Evolutionary conservation across 2,329 filamentous ascomycete genomes (phyloP).

Genomic region (Fusarium musae): DNA sequence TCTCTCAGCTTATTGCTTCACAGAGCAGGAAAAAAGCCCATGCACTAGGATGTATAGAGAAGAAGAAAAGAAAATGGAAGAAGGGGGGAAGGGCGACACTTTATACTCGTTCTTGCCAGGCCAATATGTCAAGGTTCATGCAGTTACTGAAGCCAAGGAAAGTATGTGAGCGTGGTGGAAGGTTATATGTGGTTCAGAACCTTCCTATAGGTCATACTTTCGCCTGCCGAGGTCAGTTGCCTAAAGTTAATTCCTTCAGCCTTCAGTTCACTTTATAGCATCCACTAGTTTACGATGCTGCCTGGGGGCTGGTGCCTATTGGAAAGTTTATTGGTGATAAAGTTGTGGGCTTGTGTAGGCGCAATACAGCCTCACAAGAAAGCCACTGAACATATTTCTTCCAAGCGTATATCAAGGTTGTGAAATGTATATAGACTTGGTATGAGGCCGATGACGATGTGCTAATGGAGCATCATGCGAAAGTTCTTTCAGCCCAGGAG

Average conservation of each 20-base stretch:
- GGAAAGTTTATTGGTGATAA: neutral
- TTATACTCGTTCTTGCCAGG: neutral
- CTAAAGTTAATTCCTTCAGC: neutral
- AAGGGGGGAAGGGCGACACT: neutral
- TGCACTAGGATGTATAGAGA: neutral
- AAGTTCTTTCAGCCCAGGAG: neutral
- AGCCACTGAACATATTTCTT: neutral
- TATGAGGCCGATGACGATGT: rapidly evolving
- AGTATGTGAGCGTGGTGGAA: neutral
- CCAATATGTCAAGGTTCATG: neutral
- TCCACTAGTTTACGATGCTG: neutral
- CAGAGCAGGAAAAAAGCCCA: conserved; percentile 1
- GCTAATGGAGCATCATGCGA: neutral
- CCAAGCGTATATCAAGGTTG: neutral
- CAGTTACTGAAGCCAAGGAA: neutral
- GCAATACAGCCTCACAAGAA: neutral
- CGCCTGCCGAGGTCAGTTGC: neutral
- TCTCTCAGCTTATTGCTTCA: conserved; percentile 7
- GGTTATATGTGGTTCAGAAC: neutral
- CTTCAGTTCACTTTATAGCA: neutral
- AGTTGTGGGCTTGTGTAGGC: neutral
- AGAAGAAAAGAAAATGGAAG: neutral
- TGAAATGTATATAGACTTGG: neutral
- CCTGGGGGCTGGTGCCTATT: neutral
- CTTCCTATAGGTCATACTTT: neutral